phyloP scores from a whole-genome alignment of 305 asterid genomes.

The Fraxinus platypoda region DNA sequence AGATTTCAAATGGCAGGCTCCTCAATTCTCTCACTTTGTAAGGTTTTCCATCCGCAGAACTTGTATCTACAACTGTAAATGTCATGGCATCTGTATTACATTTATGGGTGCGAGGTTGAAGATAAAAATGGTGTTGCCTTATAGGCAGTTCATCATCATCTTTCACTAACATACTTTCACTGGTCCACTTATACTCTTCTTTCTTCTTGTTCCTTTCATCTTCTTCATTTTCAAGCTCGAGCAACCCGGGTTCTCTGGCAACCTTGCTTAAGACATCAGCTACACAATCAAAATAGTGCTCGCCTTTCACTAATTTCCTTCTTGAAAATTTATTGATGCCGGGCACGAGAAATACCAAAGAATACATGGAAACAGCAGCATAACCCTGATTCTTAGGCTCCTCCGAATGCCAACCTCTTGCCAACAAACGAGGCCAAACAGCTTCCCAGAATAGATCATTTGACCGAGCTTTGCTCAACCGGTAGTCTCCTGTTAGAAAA shows the following conservation, averaged over 20 bases:
- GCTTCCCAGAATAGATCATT: conserved; percentile 81
- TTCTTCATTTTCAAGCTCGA: conserved; percentile 52
- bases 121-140: conserved; percentile 43
- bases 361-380: conserved; percentile 33
- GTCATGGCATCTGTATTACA: conserved; percentile 37
- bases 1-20: conserved; percentile 41
- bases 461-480: conserved; percentile 73
- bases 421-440: conserved; percentile 82
- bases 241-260: conserved; percentile 58
- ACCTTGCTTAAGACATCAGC: conserved; percentile 70
- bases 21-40: conserved; percentile 50
- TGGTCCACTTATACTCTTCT: conserved; percentile 26
- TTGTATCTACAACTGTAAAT: conserved; percentile 66
- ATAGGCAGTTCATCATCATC: conserved; percentile 43
- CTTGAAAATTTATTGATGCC: conserved; percentile 63
- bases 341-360: conserved; percentile 63
- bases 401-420: conserved; percentile 82
- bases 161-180: conserved; percentile 31
- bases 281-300: conserved; percentile 65
- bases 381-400: conserved; percentile 51
- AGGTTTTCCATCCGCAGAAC: conserved; percentile 45
- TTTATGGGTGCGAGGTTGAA: conserved; percentile 66
- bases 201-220: conserved; percentile 27
- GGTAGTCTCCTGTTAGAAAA: conserved; percentile 64
- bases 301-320: conserved; percentile 56